Conservation (phyloP, 78 protist genomes). For the Cavenderia fasciculata region DNA sequence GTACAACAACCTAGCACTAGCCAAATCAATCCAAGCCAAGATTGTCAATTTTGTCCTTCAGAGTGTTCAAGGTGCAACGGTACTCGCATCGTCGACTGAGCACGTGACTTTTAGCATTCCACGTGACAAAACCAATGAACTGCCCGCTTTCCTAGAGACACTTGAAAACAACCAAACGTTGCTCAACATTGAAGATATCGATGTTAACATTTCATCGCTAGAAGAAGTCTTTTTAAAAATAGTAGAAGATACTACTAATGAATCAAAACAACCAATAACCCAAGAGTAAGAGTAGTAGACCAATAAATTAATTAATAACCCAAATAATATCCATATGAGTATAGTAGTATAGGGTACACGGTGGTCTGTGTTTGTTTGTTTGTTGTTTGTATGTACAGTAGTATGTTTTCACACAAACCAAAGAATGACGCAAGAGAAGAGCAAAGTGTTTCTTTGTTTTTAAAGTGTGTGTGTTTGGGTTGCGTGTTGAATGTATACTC, state of each 20-base stretch:
- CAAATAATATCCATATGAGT: too few species aligned
- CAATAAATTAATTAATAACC: too few species aligned
- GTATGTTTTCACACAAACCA: too few species aligned
- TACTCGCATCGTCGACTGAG: neutral
- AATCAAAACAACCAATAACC: too few species aligned
- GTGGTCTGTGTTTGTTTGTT: too few species aligned
- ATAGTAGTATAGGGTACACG: too few species aligned
- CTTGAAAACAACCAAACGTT: constrained; percentile 20
- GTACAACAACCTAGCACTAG: neutral
- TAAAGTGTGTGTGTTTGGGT: too few species aligned
- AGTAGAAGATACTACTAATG: constrained; percentile 22
- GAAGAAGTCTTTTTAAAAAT: constrained; percentile 59
- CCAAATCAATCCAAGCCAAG: neutral
- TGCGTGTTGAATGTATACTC: too few species aligned
- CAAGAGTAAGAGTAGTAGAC: too few species aligned
- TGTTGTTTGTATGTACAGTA: too few species aligned
- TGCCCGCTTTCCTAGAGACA: constrained; percentile 30
- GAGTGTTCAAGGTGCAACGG: constrained; percentile 2
- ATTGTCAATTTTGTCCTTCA: constrained; percentile 1
- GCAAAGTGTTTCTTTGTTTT: too few species aligned
- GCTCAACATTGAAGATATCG: constrained; percentile 6
- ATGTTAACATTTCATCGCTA: constrained; percentile 32
- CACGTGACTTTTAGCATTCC: constrained; percentile 10
- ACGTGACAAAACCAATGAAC: constrained; percentile 16
- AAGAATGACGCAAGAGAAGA: too few species aligned